phyloP scores from a whole-genome alignment of 2,329 filamentous ascomycete species.

The Fusarium camptoceras region DNA sequence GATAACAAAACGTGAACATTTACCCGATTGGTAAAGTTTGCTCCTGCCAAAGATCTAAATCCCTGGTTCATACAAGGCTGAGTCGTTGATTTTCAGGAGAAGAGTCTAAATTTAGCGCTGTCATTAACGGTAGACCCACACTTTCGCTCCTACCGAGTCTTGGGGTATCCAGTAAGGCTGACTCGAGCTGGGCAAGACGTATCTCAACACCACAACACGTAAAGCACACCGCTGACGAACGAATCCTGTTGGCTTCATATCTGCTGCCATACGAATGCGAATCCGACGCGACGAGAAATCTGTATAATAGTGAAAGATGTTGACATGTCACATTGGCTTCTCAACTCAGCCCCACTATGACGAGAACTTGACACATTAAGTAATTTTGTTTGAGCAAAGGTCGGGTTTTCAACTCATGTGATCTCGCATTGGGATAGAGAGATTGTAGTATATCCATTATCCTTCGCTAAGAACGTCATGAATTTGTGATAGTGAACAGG shows the following conservation, averaged over 20 bases:
- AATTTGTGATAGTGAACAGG: too few species aligned
- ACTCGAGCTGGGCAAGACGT: background rate
- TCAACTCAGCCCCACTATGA: too few species aligned
- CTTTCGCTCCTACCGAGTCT: background rate
- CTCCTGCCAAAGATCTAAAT: background rate
- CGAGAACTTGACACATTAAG: too few species aligned
- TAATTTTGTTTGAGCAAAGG: too few species aligned
- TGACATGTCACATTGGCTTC: too few species aligned
- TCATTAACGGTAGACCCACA: background rate
- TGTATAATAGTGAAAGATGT: too few species aligned
- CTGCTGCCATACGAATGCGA: background rate
- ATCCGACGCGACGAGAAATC: background rate
- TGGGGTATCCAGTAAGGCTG: background rate
- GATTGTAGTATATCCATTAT: too few species aligned
- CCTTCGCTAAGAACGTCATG: too few species aligned
- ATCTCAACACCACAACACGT: background rate
- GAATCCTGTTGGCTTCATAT: fast-evolving
- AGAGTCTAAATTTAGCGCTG: background rate
- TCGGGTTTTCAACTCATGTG: too few species aligned
- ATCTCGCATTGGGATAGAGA: too few species aligned
- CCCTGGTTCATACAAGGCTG: background rate
- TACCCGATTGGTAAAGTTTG: background rate
- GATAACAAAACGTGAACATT: background rate
- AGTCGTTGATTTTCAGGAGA: background rate
- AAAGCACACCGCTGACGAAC: background rate